Conservation (phyloP, 371 early-diverging fungal genomes). For the Mucor irregularis region DNA sequence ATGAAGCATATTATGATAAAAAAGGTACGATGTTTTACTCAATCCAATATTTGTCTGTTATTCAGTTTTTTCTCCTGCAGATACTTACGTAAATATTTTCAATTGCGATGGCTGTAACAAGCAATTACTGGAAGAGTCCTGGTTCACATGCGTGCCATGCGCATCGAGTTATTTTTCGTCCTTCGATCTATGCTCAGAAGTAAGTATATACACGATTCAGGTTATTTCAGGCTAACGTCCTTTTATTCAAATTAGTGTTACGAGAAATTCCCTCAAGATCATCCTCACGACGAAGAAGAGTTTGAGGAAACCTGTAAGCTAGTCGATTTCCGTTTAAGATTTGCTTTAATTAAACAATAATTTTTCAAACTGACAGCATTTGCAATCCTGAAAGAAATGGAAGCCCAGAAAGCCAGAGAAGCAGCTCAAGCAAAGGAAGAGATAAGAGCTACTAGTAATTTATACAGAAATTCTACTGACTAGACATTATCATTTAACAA, state of each 20-base stretch:
- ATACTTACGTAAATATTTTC: constrained; percentile 69
- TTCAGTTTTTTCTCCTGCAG: constrained; percentile 22
- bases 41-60: background rate
- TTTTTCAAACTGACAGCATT: constrained; percentile 25
- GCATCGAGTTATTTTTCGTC: constrained; percentile 67
- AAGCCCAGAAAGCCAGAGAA: constrained; percentile 55
- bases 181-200: constrained; percentile 71
- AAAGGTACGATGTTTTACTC: constrained; percentile 51
- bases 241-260: constrained; percentile 48
- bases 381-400: constrained; percentile 45
- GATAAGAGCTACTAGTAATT: constrained; percentile 34
- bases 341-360: constrained; percentile 10
- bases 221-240: background rate
- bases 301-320: constrained; percentile 64
- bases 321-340: background rate
- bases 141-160: constrained; percentile 74
- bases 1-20: constrained; percentile 61
- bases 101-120: constrained; percentile 71
- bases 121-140: constrained; percentile 56
- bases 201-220: constrained; percentile 28
- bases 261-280: constrained; percentile 49
- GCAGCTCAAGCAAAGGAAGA: constrained; percentile 43
- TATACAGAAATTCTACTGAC: background rate
- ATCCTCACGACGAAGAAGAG: constrained; percentile 58
- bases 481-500: background rate